A percentile compares a stretch with the other conserved stretches of the same genome.
phyloP scores from a whole-genome alignment of 1,284 basidiomycete genomes.

The Hypsizygus ulmarius region DNA sequence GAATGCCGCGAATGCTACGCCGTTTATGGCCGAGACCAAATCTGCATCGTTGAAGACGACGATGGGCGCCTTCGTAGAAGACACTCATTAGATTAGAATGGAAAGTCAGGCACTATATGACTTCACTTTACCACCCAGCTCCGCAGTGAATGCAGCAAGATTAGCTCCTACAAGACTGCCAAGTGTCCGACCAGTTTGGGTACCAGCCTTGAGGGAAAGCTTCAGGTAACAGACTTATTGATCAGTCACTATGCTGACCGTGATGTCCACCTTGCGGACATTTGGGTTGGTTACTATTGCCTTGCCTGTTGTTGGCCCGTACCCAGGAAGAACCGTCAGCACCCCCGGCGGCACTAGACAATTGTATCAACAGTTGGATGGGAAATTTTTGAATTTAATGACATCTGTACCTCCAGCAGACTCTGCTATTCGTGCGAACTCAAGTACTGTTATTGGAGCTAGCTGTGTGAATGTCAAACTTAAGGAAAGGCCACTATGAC shows the following conservation, averaged over 20 bases:
- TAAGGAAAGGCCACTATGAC: neutral
- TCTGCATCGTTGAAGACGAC: slow-evolving; percentile 77
- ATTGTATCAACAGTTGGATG: slow-evolving; percentile 1
- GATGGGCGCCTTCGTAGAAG: slow-evolving; percentile 59
- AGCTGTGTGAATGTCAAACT: slow-evolving; percentile 38
- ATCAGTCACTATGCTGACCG: slow-evolving; percentile 42
- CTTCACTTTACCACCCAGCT: slow-evolving; percentile 75
- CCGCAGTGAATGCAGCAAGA: slow-evolving; percentile 72
- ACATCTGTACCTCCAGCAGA: slow-evolving; percentile 56
- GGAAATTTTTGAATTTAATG: neutral
- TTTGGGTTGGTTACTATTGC: slow-evolving; percentile 62
- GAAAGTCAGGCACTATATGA: neutral
- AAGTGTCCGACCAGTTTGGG: slow-evolving; percentile 65
- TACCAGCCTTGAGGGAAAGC: slow-evolving; percentile 62
- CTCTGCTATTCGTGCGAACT: slow-evolving; percentile 64
- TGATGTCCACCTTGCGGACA: slow-evolving; percentile 79
- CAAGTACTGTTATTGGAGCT: slow-evolving; percentile 75
- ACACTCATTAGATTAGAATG: neutral
- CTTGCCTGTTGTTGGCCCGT: slow-evolving; percentile 60
- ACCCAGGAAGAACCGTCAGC: slow-evolving; percentile 70
- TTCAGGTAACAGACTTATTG: slow-evolving; percentile 1
- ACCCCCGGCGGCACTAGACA: slow-evolving; percentile 69
- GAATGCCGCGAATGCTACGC: slow-evolving; percentile 78
- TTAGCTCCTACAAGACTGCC: slow-evolving; percentile 72
- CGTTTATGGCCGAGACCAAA: slow-evolving; percentile 67